phyloP scores from a whole-genome alignment of 352 stramenopile genomes.

The Phytophthora rubi region DNA sequence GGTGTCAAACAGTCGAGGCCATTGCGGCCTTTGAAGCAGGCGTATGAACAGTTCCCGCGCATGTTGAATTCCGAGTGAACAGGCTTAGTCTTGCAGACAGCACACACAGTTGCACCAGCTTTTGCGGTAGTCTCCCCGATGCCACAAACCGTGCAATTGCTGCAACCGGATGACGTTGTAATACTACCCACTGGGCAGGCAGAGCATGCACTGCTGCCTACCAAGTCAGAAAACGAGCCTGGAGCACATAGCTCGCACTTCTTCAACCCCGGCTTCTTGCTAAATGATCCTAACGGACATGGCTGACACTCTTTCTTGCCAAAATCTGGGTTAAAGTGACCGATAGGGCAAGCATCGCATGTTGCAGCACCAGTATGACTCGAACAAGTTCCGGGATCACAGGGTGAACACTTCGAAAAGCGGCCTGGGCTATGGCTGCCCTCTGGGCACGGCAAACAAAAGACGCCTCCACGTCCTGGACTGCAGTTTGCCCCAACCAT shows the following conservation, averaged over 20 bases:
- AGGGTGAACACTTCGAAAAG: slow-evolving; percentile 70
- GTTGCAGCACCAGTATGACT: slow-evolving; percentile 46
- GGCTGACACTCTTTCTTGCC: slow-evolving; percentile 63
- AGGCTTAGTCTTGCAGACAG: slow-evolving; percentile 64
- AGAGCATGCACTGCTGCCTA: slow-evolving; percentile 54
- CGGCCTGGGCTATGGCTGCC: slow-evolving; percentile 68
- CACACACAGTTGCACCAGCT: slow-evolving; percentile 56
- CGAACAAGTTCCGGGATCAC: slow-evolving; percentile 71
- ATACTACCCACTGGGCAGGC: slow-evolving; percentile 72
- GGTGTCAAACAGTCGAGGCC: slow-evolving; percentile 83
- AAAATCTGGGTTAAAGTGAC: slow-evolving; percentile 77
- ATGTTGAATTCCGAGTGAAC: slow-evolving; percentile 80
- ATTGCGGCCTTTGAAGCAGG: slow-evolving; percentile 79
- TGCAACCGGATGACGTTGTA: slow-evolving; percentile 48
- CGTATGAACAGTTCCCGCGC: slow-evolving; percentile 80
- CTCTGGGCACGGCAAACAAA: slow-evolving; percentile 70
- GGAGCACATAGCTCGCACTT: slow-evolving; percentile 64
- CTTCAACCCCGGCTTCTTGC: slow-evolving; percentile 49
- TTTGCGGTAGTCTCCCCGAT: slow-evolving; percentile 75
- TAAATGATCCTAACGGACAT: slow-evolving; percentile 70
- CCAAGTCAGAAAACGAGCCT: slow-evolving; percentile 54
- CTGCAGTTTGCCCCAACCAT: slow-evolving; percentile 63
- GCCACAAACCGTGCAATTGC: slow-evolving; percentile 75
- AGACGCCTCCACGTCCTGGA: slow-evolving; percentile 65
- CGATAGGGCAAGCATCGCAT: slow-evolving; percentile 59